These are phyloP conservation scores for Metschnikowia lachancei DNA, from an alignment of 805 yeast genomes.

Conservation along the genomic window DNA sequence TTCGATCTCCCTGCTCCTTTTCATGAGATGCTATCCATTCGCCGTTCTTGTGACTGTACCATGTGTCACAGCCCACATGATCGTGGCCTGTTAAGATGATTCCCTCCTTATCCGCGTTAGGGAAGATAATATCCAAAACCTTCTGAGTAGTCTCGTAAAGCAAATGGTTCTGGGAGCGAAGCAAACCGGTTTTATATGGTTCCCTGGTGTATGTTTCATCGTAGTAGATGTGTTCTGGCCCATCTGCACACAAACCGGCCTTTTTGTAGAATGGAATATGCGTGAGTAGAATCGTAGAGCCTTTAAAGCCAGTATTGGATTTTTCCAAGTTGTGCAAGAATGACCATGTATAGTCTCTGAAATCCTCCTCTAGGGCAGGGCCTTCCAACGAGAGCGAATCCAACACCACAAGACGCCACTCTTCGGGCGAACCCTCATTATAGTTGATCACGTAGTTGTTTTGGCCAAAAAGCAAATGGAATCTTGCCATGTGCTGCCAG, in stretches of 20 bases:
- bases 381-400: constrained; percentile 86
- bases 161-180: constrained; percentile 85
- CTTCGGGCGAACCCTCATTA: constrained; percentile 57
- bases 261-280: constrained; percentile 87
- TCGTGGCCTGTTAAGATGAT: constrained; percentile 92
- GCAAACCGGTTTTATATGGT: constrained; percentile 64
- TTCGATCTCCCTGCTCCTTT: constrained; percentile 25
- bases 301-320: constrained; percentile 50
- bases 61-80: constrained; percentile 86
- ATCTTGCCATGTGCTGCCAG: constrained; percentile 84
- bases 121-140: constrained; percentile 71
- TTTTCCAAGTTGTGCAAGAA: constrained; percentile 62
- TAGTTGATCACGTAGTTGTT: constrained; percentile 81
- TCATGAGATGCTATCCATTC: constrained; percentile 61
- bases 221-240: constrained; percentile 58
- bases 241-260: constrained; percentile 83
- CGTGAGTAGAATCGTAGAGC: constrained; percentile 78
- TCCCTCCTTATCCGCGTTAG: constrained; percentile 61
- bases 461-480: constrained; percentile 69
- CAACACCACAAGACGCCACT: constrained; percentile 88
- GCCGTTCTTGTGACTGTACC: constrained; percentile 48
- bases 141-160: constrained; percentile 61
- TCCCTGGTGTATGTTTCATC: constrained; percentile 52
- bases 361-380: constrained; percentile 76
- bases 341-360: constrained; percentile 63